Evolutionary conservation across 768 basidiomycete genomes (phyloP).

Genomic region (Lenzites betulinus): DNA sequence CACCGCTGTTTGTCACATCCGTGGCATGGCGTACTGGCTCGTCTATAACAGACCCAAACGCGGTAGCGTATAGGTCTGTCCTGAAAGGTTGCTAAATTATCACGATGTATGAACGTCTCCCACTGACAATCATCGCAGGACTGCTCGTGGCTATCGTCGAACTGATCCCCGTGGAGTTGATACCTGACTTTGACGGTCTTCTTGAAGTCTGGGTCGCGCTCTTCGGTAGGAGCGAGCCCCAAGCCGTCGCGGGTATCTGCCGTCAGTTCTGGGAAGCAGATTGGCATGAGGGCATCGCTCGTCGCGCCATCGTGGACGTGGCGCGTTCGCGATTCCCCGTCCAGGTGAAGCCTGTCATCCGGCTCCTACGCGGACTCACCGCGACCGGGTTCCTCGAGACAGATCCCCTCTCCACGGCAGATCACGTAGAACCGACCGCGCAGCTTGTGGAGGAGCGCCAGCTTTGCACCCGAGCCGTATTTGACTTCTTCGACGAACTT

Average conservation of each 20-base stretch:
- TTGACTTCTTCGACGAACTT: conserved; percentile 72
- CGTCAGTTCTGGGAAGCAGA: conserved; percentile 84
- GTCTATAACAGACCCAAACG: conserved; percentile 72
- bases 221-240: conserved; percentile 71
- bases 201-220: conserved; percentile 79
- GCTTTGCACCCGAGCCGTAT: conserved; percentile 69
- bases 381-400: conserved; percentile 77
- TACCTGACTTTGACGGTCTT: conserved; percentile 71
- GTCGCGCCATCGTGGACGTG: conserved; percentile 82
- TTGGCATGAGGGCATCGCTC: conserved; percentile 63
- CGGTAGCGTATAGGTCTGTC: conserved; percentile 77
- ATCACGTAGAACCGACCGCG: conserved; percentile 44
- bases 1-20: conserved; percentile 76
- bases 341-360: conserved; percentile 67
- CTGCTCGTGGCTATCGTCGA: conserved; percentile 76
- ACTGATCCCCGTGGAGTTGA: conserved; percentile 71
- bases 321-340: conserved; percentile 83
- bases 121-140: conserved; percentile 45
- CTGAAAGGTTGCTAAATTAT: conserved; percentile 64
- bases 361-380: conserved; percentile 75
- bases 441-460: conserved; percentile 49
- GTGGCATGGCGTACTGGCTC: conserved; percentile 70
- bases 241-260: conserved; percentile 68
- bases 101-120: neutral
- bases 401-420: conserved; percentile 60